phyloP scores from a whole-genome alignment of 441 rosid genomes.

The Erysimum pusillum region DNA sequence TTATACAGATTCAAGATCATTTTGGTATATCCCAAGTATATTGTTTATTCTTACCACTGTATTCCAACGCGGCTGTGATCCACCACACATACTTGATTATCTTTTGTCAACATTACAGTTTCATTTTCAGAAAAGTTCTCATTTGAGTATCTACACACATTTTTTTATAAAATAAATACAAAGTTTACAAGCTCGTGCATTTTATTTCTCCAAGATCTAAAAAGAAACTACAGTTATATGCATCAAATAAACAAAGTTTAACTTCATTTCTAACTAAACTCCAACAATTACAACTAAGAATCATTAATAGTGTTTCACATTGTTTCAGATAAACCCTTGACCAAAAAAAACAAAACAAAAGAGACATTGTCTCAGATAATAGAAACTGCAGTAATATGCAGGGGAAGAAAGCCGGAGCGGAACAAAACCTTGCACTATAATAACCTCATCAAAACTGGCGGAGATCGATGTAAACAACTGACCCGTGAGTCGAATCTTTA shows the following conservation, averaged over 20 bases:
- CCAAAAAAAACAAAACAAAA: not conserved
- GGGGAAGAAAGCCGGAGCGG: too few relatives aligned
- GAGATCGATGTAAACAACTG: too few relatives aligned
- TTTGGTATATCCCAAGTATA: not conserved
- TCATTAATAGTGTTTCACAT: not conserved
- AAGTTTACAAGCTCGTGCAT: not conserved
- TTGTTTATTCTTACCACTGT: not conserved
- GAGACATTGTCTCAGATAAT: too few relatives aligned
- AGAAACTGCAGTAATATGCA: too few relatives aligned
- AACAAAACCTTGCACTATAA: too few relatives aligned
- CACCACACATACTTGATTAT: conserved; percentile 10
- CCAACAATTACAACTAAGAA: not conserved
- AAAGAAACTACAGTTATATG: not conserved
- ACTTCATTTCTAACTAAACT: not conserved
- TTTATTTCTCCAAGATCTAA: too few relatives aligned
- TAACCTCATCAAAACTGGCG: too few relatives aligned
- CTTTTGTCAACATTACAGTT: conserved; percentile 11
- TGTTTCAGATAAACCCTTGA: not conserved
- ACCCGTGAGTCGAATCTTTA: too few relatives aligned
- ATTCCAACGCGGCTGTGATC: conserved; percentile 5
- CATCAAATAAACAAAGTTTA: not conserved
- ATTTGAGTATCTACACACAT: not conserved
- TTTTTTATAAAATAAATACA: not conserved
- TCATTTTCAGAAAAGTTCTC: not conserved
- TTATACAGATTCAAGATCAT: not conserved